Base-by-base conservation (phyloP, 106 monocot species). In the Dactylorhiza incarnata region DNA sequence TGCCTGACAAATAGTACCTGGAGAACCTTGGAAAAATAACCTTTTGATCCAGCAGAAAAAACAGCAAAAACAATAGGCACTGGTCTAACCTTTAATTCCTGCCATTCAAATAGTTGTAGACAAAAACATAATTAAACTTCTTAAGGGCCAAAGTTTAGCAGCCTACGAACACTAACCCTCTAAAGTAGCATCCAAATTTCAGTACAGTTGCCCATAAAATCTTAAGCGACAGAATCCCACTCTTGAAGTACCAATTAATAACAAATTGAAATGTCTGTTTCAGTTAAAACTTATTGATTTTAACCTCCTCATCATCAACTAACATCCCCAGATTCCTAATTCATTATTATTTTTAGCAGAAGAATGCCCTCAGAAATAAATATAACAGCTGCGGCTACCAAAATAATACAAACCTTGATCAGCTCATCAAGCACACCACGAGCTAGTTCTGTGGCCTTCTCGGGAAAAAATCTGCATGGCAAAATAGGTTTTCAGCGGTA, bases 31-130 rank as follows among this genome's bases (percentile, higher is more conserved):
- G 89, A 89, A 83, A 89, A 86, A 84, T 89, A 95, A 76, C 89
- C 84, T 81, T 95, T 95, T 16, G 91, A 75, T 45, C 92, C 95
- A 9, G 89, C 95, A 76, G 89, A 95, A 76, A 95, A 95, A 62
- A 92, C 75, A 19, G 83, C 77, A 53, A 95, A 89, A 44, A 89
- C 78, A 61, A 95, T 78, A 26, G 95, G 95, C 67, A 80, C 52
- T 55, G 83, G 79, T 24, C 74, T 84, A 16, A 55, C 44, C 47
- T 86, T 95, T 59, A 90, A 14, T 86, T 92, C 95, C 92, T 95
- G 83, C 78, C 75, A 72, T 8, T 62, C 58, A 58, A 4, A 20
- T 17, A 58, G 19, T 19, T 20, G 19, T 20, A 58, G 20, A 58
- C 58, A 58, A 20, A 20, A 58, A 58, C 20, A n/a, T 20, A 7